phyloP scores from a whole-genome alignment of 805 yeast species.

The Candida krabiensis region DNA sequence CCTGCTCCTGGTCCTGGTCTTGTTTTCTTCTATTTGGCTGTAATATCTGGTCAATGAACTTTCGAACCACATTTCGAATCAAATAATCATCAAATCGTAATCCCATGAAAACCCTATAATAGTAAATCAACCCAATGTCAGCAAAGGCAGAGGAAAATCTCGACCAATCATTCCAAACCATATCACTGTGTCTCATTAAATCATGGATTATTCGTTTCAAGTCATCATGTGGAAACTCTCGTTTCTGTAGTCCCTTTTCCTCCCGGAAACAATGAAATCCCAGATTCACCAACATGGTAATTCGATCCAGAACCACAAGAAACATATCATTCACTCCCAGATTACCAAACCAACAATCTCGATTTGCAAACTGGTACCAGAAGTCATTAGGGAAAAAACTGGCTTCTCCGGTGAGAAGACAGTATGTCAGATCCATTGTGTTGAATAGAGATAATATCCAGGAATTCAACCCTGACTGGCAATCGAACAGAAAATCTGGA shows the following conservation, averaged over 20 bases:
- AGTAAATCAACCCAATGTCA: conserved; percentile 23
- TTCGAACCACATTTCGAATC: conserved; percentile 18
- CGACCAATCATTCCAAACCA: conserved; percentile 16
- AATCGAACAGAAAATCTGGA: conserved; percentile 10
- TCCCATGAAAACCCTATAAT: conserved; percentile 18
- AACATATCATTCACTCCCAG: conserved; percentile 26
- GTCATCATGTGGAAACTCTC: not conserved
- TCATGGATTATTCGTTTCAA: not conserved
- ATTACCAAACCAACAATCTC: conserved; percentile 32
- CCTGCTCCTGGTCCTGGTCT: too few relatives aligned
- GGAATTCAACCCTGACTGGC: conserved; percentile 13
- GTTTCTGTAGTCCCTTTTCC: not conserved
- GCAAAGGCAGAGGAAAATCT: conserved; percentile 26
- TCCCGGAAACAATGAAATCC: conserved; percentile 8
- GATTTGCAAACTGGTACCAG: conserved; percentile 23
- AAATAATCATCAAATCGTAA: conserved; percentile 5
- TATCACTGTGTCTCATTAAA: not conserved
- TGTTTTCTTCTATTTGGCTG: not conserved
- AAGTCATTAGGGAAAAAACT: conserved; percentile 18
- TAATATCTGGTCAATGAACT: conserved; percentile 10
- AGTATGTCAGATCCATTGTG: conserved; percentile 29
- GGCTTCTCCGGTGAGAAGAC: conserved; percentile 22
- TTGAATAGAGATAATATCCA: conserved; percentile 27
- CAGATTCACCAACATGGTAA: conserved; percentile 15
- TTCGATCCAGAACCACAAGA: conserved; percentile 30